A percentile compares a stretch with the other conserved stretches of the same genome.
Evolutionary conservation across 2,329 filamentous ascomycete genomes (phyloP).

Genomic region (Aspergillus cejpii): DNA sequence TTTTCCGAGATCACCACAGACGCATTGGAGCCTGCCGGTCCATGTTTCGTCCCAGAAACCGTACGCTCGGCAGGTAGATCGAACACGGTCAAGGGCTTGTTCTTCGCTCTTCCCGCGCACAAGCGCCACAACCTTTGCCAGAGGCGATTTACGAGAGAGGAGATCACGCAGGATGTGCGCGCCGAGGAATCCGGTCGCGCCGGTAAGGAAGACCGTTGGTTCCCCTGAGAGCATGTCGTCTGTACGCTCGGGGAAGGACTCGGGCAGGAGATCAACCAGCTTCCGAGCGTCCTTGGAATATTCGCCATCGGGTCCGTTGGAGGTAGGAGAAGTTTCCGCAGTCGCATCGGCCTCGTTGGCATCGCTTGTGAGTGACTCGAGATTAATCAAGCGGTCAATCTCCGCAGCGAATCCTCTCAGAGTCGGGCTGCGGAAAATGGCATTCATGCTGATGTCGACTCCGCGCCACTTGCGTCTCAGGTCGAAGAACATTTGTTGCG

Average conservation of each 20-base stretch:
- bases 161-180: constrained; percentile 72
- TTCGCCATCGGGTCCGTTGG: constrained; percentile 38
- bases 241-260: constrained; percentile 31
- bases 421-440: constrained; percentile 63
- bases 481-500: constrained; percentile 71
- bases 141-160: constrained; percentile 52
- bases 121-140: constrained; percentile 63
- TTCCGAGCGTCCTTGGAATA: constrained; percentile 49
- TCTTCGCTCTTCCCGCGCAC: constrained; percentile 62
- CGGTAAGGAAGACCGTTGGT: constrained; percentile 71
- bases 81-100: constrained; percentile 59
- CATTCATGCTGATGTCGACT: constrained; percentile 62
- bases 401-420: constrained; percentile 52
- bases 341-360: constrained; percentile 38
- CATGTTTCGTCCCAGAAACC: constrained; percentile 66
- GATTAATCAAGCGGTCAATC: constrained; percentile 47
- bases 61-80: constrained; percentile 64
- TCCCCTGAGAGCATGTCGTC: constrained; percentile 31
- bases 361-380: constrained; percentile 43
- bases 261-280: constrained; percentile 46
- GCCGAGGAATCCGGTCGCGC: constrained; percentile 84
- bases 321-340: constrained; percentile 27
- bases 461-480: constrained; percentile 56
- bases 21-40: constrained; percentile 57
- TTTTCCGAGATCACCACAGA: constrained; percentile 67